Conservation (phyloP, 2,329 filamentous ascomycete genomes). For the Aureobasidium sp. region DNA sequence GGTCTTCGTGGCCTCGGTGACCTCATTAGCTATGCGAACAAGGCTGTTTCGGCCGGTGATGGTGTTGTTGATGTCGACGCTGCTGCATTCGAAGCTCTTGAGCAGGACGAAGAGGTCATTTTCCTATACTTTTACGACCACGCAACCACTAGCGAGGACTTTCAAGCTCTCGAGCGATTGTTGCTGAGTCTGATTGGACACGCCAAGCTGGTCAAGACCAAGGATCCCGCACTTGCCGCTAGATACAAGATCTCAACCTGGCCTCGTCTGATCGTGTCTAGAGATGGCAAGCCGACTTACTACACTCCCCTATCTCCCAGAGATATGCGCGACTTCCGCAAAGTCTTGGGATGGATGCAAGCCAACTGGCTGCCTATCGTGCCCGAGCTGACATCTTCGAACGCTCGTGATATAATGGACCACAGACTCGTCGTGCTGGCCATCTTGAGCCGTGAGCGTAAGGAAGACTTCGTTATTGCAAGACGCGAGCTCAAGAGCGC, state of each 20-base stretch:
- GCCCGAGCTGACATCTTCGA: slow-evolving; percentile 82
- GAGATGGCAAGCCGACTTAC: slow-evolving; percentile 83
- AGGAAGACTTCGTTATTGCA: slow-evolving; percentile 68
- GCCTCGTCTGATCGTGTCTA: slow-evolving; percentile 83
- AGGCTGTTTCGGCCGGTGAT: slow-evolving; percentile 66
- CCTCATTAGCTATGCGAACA: slow-evolving; percentile 76
- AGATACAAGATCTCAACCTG: slow-evolving; percentile 94
- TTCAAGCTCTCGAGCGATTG: slow-evolving; percentile 75
- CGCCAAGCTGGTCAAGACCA: slow-evolving; percentile 86
- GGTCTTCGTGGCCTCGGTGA: slow-evolving; percentile 89
- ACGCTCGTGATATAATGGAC: slow-evolving; percentile 91
- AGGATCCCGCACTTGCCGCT: slow-evolving; percentile 64
- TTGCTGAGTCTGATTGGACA: slow-evolving; percentile 84
- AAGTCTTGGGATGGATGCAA: slow-evolving; percentile 86
- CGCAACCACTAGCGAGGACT: slow-evolving; percentile 87
- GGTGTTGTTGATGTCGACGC: slow-evolving; percentile 77
- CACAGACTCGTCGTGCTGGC: slow-evolving; percentile 91
- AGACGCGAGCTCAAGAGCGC: slow-evolving; percentile 91
- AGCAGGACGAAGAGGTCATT: slow-evolving; percentile 89
- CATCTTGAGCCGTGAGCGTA: slow-evolving; percentile 70
- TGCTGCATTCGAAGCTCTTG: slow-evolving; percentile 66
- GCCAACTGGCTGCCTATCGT: slow-evolving; percentile 94
- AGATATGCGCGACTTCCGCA: slow-evolving; percentile 82
- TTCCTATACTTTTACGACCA: slow-evolving; percentile 98
- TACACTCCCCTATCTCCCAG: slow-evolving; percentile 79